Evolutionary conservation across 106 monocot genomes (phyloP).

Genomic region (Iris macrosiphon): DNA sequence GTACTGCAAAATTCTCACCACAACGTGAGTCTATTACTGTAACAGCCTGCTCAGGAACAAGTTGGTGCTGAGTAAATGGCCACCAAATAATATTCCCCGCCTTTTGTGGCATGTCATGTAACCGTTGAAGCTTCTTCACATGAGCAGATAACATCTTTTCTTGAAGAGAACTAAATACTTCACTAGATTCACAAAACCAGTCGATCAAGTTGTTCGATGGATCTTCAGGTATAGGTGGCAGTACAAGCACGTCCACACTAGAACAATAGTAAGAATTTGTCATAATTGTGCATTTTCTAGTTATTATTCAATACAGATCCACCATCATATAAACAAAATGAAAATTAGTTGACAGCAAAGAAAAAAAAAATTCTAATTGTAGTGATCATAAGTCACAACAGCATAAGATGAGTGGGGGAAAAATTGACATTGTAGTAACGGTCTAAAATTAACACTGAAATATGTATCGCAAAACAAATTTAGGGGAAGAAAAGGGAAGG

Average conservation of each 20-base stretch:
- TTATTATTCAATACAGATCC: not conserved
- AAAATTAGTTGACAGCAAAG: not conserved
- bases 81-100: constrained; percentile 86
- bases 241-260: constrained; percentile 67
- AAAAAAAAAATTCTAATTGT: too few species aligned
- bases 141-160: constrained; percentile 44
- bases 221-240: constrained; percentile 73
- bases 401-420: too few species aligned
- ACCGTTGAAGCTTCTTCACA: constrained; percentile 53
- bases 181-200: constrained; percentile 76
- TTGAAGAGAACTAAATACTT: constrained; percentile 58
- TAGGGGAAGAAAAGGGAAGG: too few species aligned
- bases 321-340: not conserved
- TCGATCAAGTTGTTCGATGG: constrained; percentile 56
- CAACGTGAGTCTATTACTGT: constrained; percentile 95
- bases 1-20: constrained; percentile 84
- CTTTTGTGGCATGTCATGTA: constrained; percentile 63
- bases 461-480: too few species aligned
- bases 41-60: constrained; percentile 57
- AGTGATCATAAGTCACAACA: too few species aligned
- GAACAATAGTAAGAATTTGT: constrained; percentile 7
- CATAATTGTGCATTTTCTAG: not conserved
- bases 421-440: too few species aligned
- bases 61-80: constrained; percentile 97
- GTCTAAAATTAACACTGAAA: too few species aligned